Evolutionary conservation across 1,139 yeast genomes (phyloP), one percentile per base, ranked within the genome.

Genomic region (Suhomyces chickasaworum): DNA sequence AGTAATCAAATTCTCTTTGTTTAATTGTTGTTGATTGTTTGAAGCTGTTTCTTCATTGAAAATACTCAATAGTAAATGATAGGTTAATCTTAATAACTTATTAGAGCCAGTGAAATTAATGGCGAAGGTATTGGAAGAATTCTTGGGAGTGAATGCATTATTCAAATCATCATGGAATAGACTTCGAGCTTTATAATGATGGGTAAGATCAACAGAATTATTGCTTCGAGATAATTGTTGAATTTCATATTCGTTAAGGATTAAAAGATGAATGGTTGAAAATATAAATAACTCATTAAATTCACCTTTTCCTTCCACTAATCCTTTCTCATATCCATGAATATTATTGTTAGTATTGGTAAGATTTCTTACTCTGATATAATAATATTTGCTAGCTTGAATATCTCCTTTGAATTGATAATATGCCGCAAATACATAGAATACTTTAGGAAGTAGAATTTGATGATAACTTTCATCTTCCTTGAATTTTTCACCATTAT

Each of bases 321-420:
- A 39, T 21, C 55, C 61, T 27, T 59, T 13, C 17, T 29, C 32
- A n/a, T 29, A 52, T 7, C 65, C 68, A 20, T n/a, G n/a, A n/a
- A n/a, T n/a, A 6, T 12, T 10, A 1, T 8, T 18, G 7, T 22
- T 37, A 6, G 58, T 48, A 35, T 22, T 37, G 10, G 58, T 48
- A 35, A 56, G 44, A 39, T 61, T 60, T 17, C 60, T 51, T 3
- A 69, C 68, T 50, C 68, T 69, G 32, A 61, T 42, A 50, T 68
- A 75, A 45, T 69, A 72, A 44, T 64, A 67, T 46, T 73, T 68
- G 2, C 81, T 70, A 1, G 66, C 62, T 25, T 61, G 60, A 3
- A 70, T 44, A 35, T 73, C 66, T 1, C 73, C 74, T 16, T 59
- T 53, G 32, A 59, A 52, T 37, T 77, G 81, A 49, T 65, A 63